Evolutionary conservation across 2,329 filamentous ascomycete species (phyloP).

Genomic region (Diplodia scrobiculata): DNA sequence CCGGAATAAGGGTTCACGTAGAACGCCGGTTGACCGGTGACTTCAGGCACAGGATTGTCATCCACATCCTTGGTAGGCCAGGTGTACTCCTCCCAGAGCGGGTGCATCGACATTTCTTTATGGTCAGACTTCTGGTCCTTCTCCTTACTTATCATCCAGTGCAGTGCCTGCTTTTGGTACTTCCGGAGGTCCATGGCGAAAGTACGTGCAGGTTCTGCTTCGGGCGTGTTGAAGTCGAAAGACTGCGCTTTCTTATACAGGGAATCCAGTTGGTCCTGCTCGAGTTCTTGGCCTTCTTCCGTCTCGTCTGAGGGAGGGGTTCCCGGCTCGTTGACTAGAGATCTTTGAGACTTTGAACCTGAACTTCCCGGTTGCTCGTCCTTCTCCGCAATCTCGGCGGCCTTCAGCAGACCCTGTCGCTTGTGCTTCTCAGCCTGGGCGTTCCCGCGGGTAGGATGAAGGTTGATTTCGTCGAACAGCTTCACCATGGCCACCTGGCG

Average conservation of each 20-base stretch:
- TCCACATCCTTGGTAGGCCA: constrained; percentile 90
- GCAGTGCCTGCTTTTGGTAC: constrained; percentile 91
- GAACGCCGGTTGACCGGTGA: constrained; percentile 71
- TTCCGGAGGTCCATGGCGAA: constrained; percentile 83
- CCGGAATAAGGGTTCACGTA: constrained; percentile 98
- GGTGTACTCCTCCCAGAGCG: constrained; percentile 91
- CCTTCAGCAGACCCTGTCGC: constrained; percentile 78
- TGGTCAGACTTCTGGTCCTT: constrained; percentile 69
- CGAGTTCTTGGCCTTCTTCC: constrained; percentile 86
- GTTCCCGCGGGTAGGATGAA: constrained; percentile 75
- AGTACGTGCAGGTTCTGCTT: constrained; percentile 76
- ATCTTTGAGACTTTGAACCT: constrained; percentile 53
- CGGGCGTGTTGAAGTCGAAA: constrained; percentile 90
- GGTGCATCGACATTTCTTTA: constrained; percentile 84
- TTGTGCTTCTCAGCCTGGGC: constrained; percentile 74
- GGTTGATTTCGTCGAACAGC: constrained; percentile 83
- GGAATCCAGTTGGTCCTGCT: constrained; percentile 91
- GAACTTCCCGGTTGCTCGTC: constrained; percentile 47
- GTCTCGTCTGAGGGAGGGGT: constrained; percentile 61
- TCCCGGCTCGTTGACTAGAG: constrained; percentile 36
- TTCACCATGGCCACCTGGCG: constrained; percentile 86
- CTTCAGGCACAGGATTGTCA: constrained; percentile 68
- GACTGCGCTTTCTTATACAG: constrained; percentile 95
- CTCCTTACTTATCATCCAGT: constrained; percentile 97
- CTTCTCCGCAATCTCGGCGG: constrained; percentile 85